Evolutionary conservation across 768 basidiomycete species (phyloP).

Genomic region (Lactarius tabidus): DNA sequence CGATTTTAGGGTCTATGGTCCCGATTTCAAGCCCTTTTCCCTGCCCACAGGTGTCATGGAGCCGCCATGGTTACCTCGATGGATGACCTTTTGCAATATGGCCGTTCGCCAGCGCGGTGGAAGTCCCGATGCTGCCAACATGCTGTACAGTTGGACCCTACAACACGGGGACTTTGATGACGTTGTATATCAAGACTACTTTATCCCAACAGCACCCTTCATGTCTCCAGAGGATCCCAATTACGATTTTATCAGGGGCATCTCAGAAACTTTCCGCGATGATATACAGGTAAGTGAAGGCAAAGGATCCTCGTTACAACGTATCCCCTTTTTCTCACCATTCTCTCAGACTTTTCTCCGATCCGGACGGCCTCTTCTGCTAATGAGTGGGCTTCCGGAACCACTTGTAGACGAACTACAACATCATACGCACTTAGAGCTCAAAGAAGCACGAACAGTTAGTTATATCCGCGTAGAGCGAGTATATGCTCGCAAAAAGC

Average conservation of each 20-base stretch:
- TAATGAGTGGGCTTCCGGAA: slow-evolving; percentile 57
- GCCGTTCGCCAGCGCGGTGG: slow-evolving; percentile 59
- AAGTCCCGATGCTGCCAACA: slow-evolving; percentile 55
- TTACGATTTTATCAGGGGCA: slow-evolving; percentile 10
- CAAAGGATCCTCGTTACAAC: not conserved
- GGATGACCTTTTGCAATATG: slow-evolving; percentile 51
- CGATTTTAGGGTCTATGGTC: slow-evolving; percentile 61
- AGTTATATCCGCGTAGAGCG: slow-evolving; percentile 55
- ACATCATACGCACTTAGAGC: slow-evolving; percentile 46
- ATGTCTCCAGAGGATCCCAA: slow-evolving; percentile 33
- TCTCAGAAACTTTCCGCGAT: slow-evolving; percentile 43
- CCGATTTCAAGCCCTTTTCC: slow-evolving; percentile 43
- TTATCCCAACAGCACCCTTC: slow-evolving; percentile 59
- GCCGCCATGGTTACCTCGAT: slow-evolving; percentile 58
- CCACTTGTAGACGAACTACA: slow-evolving; percentile 52
- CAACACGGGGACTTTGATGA: slow-evolving; percentile 56
- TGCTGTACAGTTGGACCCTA: slow-evolving; percentile 52
- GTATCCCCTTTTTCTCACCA: not conserved
- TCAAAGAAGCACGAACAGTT: slow-evolving; percentile 43
- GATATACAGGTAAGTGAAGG: slow-evolving; percentile 46
- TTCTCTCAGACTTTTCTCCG: slow-evolving; percentile 54
- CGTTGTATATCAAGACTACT: slow-evolving; percentile 54
- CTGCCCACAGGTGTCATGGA: slow-evolving; percentile 40
- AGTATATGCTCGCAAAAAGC: slow-evolving; percentile 55
- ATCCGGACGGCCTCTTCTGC: slow-evolving; percentile 62